Percentiles rank a stretch among this genome's conserved stretches.
These are phyloP conservation scores for Benincasa hispida DNA, from an alignment of 306 rosid species.

Conservation along the genomic window DNA sequence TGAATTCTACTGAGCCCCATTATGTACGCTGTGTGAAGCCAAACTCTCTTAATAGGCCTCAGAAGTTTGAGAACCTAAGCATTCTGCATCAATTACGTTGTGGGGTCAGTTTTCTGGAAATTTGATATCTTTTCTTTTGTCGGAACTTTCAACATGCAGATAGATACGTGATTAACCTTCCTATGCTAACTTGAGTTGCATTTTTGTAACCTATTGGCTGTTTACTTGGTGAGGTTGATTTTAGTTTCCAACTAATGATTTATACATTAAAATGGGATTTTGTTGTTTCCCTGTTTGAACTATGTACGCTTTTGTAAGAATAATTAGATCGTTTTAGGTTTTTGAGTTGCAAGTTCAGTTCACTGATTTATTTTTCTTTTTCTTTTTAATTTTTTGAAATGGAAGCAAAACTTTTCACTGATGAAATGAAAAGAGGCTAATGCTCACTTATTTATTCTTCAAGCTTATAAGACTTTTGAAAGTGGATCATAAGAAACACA, in stretches of 20 bases:
- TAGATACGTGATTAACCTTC: not conserved
- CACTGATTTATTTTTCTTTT: not conserved
- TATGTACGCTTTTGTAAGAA: not conserved
- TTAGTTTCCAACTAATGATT: not conserved
- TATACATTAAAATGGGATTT: not conserved
- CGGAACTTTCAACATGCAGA: conserved; percentile 12
- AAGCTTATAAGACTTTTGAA: not conserved
- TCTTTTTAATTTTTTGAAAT: no score
- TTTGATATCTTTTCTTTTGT: conserved; percentile 10
- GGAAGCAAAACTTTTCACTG: no score
- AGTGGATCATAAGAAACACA: not conserved
- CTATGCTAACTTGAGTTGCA: not conserved
- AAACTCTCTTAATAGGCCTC: conserved; percentile 78
- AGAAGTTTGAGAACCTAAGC: conserved; percentile 75
- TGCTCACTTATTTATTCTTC: not conserved
- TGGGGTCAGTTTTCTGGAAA: conserved; percentile 59
- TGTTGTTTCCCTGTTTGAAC: not conserved
- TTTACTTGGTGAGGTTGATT: not conserved
- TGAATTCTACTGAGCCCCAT: conserved; percentile 82
- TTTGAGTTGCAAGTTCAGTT: not conserved
- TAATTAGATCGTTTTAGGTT: not conserved
- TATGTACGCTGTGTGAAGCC: conserved; percentile 97
- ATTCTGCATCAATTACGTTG: conserved; percentile 90
- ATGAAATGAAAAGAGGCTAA: no score
- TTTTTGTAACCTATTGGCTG: not conserved